Percentiles rank a stretch among this genome's conserved stretches.
Conservation (phyloP, 192 early-diverging fungal species). For the Spizellomyces punctatus region DNA sequence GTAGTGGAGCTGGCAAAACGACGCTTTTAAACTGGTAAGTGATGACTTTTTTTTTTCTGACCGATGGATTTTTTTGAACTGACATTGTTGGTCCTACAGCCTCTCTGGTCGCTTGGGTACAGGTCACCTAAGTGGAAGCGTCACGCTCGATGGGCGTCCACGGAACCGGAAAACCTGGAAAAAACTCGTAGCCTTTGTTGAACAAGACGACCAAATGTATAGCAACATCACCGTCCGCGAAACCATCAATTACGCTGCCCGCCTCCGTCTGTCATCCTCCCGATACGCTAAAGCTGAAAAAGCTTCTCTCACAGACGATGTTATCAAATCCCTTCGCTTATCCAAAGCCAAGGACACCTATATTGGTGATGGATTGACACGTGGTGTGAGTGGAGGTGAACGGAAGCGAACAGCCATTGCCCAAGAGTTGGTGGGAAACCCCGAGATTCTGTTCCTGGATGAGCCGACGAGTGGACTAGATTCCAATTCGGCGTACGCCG, state of each 20-base stretch:
- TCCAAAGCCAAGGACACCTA: constrained; percentile 39
- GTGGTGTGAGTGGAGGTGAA: constrained; percentile 70
- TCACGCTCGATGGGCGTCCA: constrained; percentile 75
- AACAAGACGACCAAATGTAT: constrained; percentile 57
- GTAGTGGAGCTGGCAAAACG: constrained; percentile 20
- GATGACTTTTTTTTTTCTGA: neutral
- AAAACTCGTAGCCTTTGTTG: constrained; percentile 44
- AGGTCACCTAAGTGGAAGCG: constrained; percentile 64
- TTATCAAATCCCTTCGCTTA: constrained; percentile 41
- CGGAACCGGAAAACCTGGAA: constrained; percentile 32
- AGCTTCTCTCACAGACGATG: constrained; percentile 32
- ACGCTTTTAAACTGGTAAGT: constrained; percentile 31
- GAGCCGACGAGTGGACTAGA: constrained; percentile 71
- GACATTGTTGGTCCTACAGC: constrained; percentile 21
- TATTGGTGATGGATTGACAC: constrained; percentile 55
- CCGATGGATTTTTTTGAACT: neutral
- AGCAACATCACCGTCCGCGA: constrained; percentile 41
- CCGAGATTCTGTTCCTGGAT: constrained; percentile 89
- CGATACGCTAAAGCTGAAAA: constrained; percentile 29
- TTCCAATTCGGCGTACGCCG: constrained; percentile 68
- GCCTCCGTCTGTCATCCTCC: constrained; percentile 34
- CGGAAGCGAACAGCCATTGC: constrained; percentile 74
- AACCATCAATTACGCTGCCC: constrained; percentile 44
- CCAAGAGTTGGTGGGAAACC: constrained; percentile 80
- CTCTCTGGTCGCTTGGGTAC: constrained; percentile 67